Evolutionary conservation across 2,329 filamentous ascomycete genomes (phyloP).

Genomic region (Aspergillus ochraceoroseus): DNA sequence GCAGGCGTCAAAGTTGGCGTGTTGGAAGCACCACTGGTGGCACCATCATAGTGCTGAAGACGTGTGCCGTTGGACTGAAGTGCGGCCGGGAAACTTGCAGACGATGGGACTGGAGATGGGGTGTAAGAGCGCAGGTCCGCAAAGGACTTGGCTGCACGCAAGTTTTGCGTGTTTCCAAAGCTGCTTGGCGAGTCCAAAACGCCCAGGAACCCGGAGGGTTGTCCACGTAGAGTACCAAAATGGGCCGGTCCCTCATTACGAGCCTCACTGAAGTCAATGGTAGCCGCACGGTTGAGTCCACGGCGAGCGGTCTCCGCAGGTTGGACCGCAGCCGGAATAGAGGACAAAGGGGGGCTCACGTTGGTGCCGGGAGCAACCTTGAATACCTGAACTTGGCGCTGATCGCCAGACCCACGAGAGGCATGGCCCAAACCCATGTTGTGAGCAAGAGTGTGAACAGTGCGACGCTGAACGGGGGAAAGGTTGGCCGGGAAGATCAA

Average conservation of each 20-base stretch:
- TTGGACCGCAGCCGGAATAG: slow-evolving; percentile 59
- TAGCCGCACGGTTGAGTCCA: slow-evolving; percentile 87
- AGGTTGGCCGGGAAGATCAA: slow-evolving; percentile 78
- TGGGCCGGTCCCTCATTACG: slow-evolving; percentile 66
- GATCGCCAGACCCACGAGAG: slow-evolving; percentile 81
- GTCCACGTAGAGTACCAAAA: slow-evolving; percentile 67
- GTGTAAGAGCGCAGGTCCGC: slow-evolving; percentile 93
- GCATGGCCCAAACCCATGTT: slow-evolving; percentile 89
- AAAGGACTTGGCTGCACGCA: slow-evolving; percentile 93
- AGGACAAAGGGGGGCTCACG: slow-evolving; percentile 59
- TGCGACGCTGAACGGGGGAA: slow-evolving; percentile 76
- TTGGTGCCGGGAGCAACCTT: slow-evolving; percentile 51
- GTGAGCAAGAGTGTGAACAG: slow-evolving; percentile 90
- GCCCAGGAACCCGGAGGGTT: slow-evolving; percentile 76
- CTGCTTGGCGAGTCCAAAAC: slow-evolving; percentile 71
- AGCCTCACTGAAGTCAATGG: slow-evolving; percentile 87
- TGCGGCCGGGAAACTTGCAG: slow-evolving; percentile 74
- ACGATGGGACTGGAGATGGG: slow-evolving; percentile 84
- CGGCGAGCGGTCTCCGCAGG: slow-evolving; percentile 73
- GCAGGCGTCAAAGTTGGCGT: slow-evolving; percentile 64
- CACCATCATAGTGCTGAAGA: slow-evolving; percentile 54
- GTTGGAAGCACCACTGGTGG: slow-evolving; percentile 55
- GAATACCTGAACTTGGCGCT: slow-evolving; percentile 85
- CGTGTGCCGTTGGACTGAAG: slow-evolving; percentile 60
- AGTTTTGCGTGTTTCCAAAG: slow-evolving; percentile 66